Conservation (phyloP, 306 rosid genomes). For the Vigna reflexopilosa region DNA sequence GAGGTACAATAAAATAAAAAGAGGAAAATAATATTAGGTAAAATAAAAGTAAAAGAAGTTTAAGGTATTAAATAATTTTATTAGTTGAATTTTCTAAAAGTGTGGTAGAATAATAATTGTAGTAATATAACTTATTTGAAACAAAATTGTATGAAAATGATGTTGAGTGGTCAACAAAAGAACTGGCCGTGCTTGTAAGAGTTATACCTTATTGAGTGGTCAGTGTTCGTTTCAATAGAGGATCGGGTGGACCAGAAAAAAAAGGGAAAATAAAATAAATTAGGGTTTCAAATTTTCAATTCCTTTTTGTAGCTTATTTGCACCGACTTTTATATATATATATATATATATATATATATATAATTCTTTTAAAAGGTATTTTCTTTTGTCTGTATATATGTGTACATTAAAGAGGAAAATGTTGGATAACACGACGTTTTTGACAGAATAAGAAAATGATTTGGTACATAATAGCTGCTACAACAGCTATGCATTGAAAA, state of each 20-base stretch:
- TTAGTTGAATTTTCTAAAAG: conserved; percentile 15
- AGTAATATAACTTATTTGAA: neutral
- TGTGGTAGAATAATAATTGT: neutral
- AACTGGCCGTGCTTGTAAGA: neutral
- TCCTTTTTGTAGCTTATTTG: neutral
- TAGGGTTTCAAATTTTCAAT: conserved; percentile 17
- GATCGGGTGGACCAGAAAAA: conserved; percentile 8
- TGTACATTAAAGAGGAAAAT: neutral
- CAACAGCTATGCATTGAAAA: neutral
- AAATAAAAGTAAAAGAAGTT: neutral
- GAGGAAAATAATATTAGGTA: no score
- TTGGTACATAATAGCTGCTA: neutral
- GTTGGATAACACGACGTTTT: neutral
- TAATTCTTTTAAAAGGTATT: neutral
- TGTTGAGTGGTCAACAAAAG: neutral
- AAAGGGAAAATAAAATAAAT: neutral
- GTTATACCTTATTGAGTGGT: conserved; percentile 5
- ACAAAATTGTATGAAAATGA: conserved; percentile 11
- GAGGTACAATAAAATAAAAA: no score
- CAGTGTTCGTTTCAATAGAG: neutral
- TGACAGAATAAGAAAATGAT: neutral
- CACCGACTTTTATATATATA: conserved; percentile 17
- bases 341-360: neutral
- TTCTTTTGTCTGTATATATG: neutral
- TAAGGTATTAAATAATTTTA: neutral